Evolutionary conservation across 2,329 filamentous ascomycete species (phyloP).

Genomic region (Cercospora zeina): DNA sequence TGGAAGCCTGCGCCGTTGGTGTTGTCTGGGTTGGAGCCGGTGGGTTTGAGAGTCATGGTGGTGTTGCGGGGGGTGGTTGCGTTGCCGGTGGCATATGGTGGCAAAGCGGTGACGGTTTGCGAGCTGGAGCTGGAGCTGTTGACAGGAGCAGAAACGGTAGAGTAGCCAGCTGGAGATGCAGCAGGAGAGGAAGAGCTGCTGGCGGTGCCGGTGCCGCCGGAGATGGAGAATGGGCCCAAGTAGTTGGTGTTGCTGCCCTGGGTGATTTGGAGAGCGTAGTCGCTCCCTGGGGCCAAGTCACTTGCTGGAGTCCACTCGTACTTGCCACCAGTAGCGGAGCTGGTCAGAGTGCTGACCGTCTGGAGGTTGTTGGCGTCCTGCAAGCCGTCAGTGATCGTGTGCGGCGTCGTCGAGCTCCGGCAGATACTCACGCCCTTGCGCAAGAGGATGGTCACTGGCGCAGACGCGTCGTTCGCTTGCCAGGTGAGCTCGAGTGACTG

Average conservation of each 20-base stretch:
- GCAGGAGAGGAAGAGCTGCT: slow-evolving; percentile 36
- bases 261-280: slow-evolving; percentile 62
- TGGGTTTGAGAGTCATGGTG: slow-evolving; percentile 32
- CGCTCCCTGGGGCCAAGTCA: slow-evolving; percentile 45
- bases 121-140: slow-evolving; percentile 11
- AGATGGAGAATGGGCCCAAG: slow-evolving; percentile 53
- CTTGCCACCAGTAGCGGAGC: slow-evolving; percentile 28
- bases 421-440: slow-evolving; percentile 49
- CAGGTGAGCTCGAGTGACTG: slow-evolving; percentile 39
- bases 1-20: slow-evolving; percentile 24
- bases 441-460: slow-evolving; percentile 57
- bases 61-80: slow-evolving; percentile 33
- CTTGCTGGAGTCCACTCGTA: slow-evolving; percentile 54
- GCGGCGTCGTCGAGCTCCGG: not conserved
- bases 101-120: slow-evolving; percentile 26
- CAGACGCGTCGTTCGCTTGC: slow-evolving; percentile 31
- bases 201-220: slow-evolving; percentile 35
- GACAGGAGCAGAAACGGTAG: slow-evolving; percentile 18
- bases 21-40: slow-evolving; percentile 16
- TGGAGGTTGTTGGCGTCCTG: slow-evolving; percentile 48
- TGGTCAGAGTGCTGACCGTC: slow-evolving; percentile 46
- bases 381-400: not conserved
- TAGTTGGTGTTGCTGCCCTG: slow-evolving; percentile 58
- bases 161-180: slow-evolving; percentile 35
- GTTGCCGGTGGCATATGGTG: slow-evolving; percentile 30